A percentile compares a stretch with the other conserved stretches of the same genome.
Evolutionary conservation across 1,284 basidiomycete genomes (phyloP).

Genomic region (Malassezia psittaci): DNA sequence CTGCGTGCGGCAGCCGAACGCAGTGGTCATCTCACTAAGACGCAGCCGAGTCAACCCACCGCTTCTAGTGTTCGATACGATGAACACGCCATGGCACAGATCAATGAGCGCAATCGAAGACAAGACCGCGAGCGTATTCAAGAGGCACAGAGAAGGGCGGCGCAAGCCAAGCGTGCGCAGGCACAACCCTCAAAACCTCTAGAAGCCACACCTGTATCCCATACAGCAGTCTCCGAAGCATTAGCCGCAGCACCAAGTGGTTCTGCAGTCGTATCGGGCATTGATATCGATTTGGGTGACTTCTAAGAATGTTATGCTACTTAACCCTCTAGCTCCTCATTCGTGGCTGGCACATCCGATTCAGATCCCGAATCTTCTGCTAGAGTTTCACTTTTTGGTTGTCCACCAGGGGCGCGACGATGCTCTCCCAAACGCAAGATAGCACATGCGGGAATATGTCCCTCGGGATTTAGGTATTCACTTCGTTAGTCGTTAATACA

Average conservation of each 20-base stretch:
- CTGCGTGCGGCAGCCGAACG: constrained; percentile 17
- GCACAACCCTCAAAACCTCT: neutral
- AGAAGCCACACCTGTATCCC: neutral
- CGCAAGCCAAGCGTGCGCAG: constrained; percentile 57
- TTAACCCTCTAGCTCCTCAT: constrained; percentile 9
- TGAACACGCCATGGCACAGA: constrained; percentile 59
- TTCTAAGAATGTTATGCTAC: constrained; percentile 32
- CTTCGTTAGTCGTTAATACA: neutral
- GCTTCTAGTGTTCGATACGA: constrained; percentile 33
- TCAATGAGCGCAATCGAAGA: constrained; percentile 77
- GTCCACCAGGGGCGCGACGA: constrained; percentile 59
- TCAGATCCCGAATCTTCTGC: constrained; percentile 54
- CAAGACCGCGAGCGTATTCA: constrained; percentile 68
- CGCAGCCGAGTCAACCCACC: neutral
- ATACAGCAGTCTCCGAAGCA: constrained; percentile 4
- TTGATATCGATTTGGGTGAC: constrained; percentile 50
- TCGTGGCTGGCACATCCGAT: constrained; percentile 40
- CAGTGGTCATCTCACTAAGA: constrained; percentile 1
- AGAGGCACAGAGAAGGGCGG: constrained; percentile 59
- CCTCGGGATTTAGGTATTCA: constrained; percentile 48
- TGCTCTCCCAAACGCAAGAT: constrained; percentile 52
- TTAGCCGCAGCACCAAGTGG: constrained; percentile 14
- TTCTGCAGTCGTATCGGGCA: constrained; percentile 44
- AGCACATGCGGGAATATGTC: constrained; percentile 46
- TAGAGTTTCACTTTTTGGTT: constrained; percentile 52